Evolutionary conservation across 164 flowering plant genomes (phyloP).

Genomic region (Tinospora cordifolia): DNA sequence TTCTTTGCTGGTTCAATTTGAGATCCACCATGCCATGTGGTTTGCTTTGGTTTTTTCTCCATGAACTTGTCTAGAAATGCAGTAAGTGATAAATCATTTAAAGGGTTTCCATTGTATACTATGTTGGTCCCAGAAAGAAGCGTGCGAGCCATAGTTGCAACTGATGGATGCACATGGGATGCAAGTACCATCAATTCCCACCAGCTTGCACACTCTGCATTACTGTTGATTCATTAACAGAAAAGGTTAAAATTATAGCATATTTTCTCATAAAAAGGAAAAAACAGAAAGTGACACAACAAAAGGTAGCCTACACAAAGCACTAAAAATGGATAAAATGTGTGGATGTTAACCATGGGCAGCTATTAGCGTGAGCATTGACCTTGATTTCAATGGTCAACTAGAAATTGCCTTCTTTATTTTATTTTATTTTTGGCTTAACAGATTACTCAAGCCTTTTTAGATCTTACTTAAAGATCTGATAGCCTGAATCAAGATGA

Average conservation of each 20-base stretch:
- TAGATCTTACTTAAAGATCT: too few relatives aligned
- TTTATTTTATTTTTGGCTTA: too few relatives aligned
- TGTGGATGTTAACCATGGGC: too few relatives aligned
- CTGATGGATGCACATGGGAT: slow-evolving; percentile 91
- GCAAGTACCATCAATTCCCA: slow-evolving; percentile 91
- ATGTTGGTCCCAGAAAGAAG: slow-evolving; percentile 85
- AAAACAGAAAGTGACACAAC: too few relatives aligned
- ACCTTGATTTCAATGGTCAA: too few relatives aligned
- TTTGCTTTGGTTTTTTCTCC: slow-evolving; percentile 92
- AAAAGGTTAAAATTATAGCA: neutral
- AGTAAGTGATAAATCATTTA: slow-evolving; percentile 69
- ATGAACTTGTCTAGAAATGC: slow-evolving; percentile 95
- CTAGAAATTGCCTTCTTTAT: too few relatives aligned
- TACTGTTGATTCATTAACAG: slow-evolving; percentile 35
- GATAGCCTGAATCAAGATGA: too few relatives aligned
- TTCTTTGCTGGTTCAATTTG: slow-evolving; percentile 90
- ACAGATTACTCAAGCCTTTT: too few relatives aligned
- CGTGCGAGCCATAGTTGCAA: slow-evolving; percentile 86
- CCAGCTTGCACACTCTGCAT: slow-evolving; percentile 87
- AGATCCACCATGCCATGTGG: slow-evolving; percentile 93
- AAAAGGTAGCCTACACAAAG: too few relatives aligned
- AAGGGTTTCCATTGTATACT: slow-evolving; percentile 87
- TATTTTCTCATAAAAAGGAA: neutral
- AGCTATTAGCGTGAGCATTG: too few relatives aligned
- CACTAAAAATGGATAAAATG: too few relatives aligned